Percentiles rank a stretch among this genome's conserved stretches.
phyloP scores from a whole-genome alignment of 2,329 filamentous ascomycete species.

The Xylaria sp. region DNA sequence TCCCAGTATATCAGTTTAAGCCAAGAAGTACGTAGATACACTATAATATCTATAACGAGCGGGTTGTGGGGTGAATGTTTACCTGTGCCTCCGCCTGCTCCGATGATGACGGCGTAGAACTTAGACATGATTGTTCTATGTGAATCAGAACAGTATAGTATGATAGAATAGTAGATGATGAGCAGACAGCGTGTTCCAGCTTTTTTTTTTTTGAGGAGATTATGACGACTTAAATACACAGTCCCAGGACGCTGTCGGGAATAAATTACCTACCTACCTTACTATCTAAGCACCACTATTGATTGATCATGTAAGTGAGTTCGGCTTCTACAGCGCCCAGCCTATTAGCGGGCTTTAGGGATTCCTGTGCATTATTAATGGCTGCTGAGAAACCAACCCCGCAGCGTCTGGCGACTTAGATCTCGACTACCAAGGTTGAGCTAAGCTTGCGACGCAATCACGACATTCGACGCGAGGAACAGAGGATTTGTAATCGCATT shows the following conservation, averaged over 20 bases:
- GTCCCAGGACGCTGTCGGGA: conserved; percentile 4
- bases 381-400: conserved; percentile 35
- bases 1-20: conserved; percentile 3
- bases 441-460: conserved; percentile 35
- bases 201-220: background rate
- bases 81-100: conserved; percentile 38
- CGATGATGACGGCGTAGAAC: conserved; percentile 38
- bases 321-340: conserved; percentile 7
- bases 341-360: conserved; percentile 17
- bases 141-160: background rate
- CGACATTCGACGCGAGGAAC: conserved; percentile 28
- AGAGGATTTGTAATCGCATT: conserved; percentile 31
- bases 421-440: conserved; percentile 21
- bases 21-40: background rate
- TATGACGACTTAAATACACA: conserved; percentile 28
- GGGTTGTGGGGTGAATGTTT: conserved; percentile 15
- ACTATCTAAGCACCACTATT: background rate
- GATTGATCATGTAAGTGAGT: conserved; percentile 16
- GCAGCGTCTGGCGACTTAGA: conserved; percentile 30
- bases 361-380: conserved; percentile 33
- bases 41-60: background rate
- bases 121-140: conserved; percentile 33
- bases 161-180: background rate
- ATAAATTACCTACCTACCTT: conserved; percentile 2
- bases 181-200: background rate